Evolutionary conservation across 306 rosid species (phyloP).

Genomic region (Acacia crassicarpa): DNA sequence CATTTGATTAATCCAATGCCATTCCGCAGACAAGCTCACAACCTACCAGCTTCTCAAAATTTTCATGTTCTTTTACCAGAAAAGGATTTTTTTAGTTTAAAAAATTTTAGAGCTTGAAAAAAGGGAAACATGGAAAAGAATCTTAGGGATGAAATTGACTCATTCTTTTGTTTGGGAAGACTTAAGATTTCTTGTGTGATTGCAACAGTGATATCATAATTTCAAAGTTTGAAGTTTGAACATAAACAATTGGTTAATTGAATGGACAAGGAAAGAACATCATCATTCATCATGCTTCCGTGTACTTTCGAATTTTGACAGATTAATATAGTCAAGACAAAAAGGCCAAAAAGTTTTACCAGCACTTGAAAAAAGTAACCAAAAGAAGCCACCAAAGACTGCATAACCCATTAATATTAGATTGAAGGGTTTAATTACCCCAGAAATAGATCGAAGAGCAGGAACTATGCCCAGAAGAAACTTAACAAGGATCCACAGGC

Average conservation of each 20-base stretch:
- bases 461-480: neutral
- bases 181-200: conserved; percentile 24
- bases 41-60: neutral
- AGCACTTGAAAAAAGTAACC: neutral
- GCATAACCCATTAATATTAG: neutral
- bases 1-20: conserved; percentile 3
- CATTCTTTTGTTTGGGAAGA: conserved; percentile 18
- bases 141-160: conserved; percentile 21
- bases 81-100: neutral
- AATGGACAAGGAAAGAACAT: neutral
- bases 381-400: neutral
- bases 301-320: neutral
- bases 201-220: conserved; percentile 17
- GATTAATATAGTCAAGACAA: neutral
- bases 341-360: neutral
- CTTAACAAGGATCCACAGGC: neutral
- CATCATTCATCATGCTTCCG: neutral
- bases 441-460: neutral
- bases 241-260: conserved; percentile 11
- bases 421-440: neutral
- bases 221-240: conserved; percentile 26
- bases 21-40: neutral
- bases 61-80: neutral
- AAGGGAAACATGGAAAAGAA: neutral
- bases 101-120: neutral